Evolutionary conservation across 1,284 basidiomycete genomes (phyloP).

Genomic region (Irpex sp.): DNA sequence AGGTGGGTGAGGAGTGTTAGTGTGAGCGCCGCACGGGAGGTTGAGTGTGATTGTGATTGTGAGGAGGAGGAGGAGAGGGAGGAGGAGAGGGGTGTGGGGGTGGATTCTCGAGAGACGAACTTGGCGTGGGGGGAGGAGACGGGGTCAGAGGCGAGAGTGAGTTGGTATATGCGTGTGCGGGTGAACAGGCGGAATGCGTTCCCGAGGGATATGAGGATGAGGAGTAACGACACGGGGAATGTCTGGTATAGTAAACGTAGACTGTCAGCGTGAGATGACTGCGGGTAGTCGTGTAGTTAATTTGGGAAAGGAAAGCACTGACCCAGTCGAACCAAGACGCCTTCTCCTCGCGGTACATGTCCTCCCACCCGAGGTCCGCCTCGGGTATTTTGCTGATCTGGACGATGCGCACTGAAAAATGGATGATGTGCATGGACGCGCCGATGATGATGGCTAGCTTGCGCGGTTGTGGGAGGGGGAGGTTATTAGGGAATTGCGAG

Average conservation of each 20-base stretch:
- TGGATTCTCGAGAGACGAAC: constrained; percentile 44
- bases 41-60: constrained; percentile 4
- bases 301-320: constrained; percentile 21
- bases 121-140: constrained; percentile 64
- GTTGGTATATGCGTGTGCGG: constrained; percentile 60
- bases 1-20: constrained; percentile 29
- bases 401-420: constrained; percentile 60
- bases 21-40: constrained; percentile 27
- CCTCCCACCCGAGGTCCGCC: constrained; percentile 72
- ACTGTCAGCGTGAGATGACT: not conserved
- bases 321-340: constrained; percentile 82
- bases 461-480: constrained; percentile 63
- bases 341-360: constrained; percentile 59
- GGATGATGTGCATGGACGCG: constrained; percentile 57
- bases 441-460: constrained; percentile 67
- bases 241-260: constrained; percentile 39
- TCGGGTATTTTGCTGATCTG: constrained; percentile 54
- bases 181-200: constrained; percentile 67
- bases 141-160: constrained; percentile 55
- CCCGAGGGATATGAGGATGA: constrained; percentile 47
- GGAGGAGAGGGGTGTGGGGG: constrained; percentile 21
- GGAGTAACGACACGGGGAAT: constrained; percentile 49
- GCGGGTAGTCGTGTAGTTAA: not conserved
- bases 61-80: constrained; percentile 22
- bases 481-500: constrained; percentile 69